Evolutionary conservation across 495 filamentous ascomycete genomes (phyloP), one percentile per base, ranked within the genome.

Genomic region (Tuber indicum): DNA sequence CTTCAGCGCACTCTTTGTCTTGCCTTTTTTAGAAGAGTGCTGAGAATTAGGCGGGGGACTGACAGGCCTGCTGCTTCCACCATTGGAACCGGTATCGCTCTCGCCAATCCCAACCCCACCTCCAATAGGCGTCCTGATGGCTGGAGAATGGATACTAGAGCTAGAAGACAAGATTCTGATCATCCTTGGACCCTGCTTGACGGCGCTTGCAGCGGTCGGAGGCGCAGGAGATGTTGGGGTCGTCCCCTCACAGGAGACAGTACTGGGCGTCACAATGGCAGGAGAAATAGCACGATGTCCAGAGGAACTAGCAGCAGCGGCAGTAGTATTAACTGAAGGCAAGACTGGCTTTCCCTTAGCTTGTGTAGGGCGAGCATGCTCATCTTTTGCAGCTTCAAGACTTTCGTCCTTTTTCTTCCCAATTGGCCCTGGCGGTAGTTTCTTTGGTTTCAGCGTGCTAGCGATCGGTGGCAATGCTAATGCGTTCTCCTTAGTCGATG

Each of bases 1-100:
- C 84, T 95, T 96, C 77, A 90, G 87, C 81, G 96, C 93, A 79
- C 90, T 95, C 87, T 98, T 99, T 23, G 93, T 94, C 81, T 93
- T 92, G n/a, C 88, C 85, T 66, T 73, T 76, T 16, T 41, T 73
- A 17, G 58, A 66, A 66, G 77, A 66, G 46, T 81, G 74, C 42
- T 45, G 43, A 41, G 44, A 70, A 17, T 45, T 69, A 19, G 72
- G 62, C n/a, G 76, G 76, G 16, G 79, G 78, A 16, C 77, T 76
- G 42, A 81, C 79, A 62, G 79, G 79, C 52, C 79, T 72, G 42
- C 78, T 81, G 19, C 74, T 77, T 75, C 76, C 80, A 12, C 78
- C 78, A 9, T 75, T 77, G n/a, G 81, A 82, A 41, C 75, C 75
- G 43, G 81, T 82, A 72, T 82, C 81, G 32, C 79, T 75, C 41